Base-by-base conservation (phyloP, 2,329 filamentous ascomycete species). In the Aspergillus tamarii region DNA sequence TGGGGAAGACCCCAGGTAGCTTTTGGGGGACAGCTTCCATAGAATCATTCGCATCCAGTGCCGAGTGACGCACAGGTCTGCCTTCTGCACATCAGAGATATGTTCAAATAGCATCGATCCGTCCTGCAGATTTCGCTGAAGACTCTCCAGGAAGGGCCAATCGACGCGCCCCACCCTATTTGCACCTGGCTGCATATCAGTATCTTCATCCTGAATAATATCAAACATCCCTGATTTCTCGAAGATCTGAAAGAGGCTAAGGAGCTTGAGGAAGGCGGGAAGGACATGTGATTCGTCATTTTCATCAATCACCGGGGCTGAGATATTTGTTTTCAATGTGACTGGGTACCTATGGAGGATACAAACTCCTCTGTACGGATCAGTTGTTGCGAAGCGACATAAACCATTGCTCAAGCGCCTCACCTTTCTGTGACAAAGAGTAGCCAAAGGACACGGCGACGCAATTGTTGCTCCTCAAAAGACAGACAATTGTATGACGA, bases 11-110 rank as follows among this genome's bases (percentile, higher is more conserved):
- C n/a, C 70, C 4, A 59, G 61, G 54, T 69, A 67, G 26, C 66
- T 65, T 36, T 71, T 76, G 32, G 78, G 70, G 0, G 79, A 76
- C 1, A 80, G 75, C 19, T 81, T 76, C 83, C 82, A 84, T 16
- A 84, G 65, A 3, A 84, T 77, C 48, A 82, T 79, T 9, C 81
- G 78, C 82, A 84, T 84, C 83, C 83, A 84, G 53, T 84, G 82
- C 1, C 81, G 73, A 0, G 83, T 84, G 3, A 84, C 82, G 62
- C 77, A 80, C n/a, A 84, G 76, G 56, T 84, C 83, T 4, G 82
- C 83, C 9, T 78, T 78, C 61, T 84, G 83, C 0, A 84, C 78
- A 30, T 84, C 81, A n/a, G 80, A 84, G n/a, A 78, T 77, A 0
- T 74, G 74, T 52, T 78, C 78, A 3, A 77, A 74, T 5, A 81